These are phyloP conservation scores for Clathrospora elynae DNA, from an alignment of 2,329 filamentous ascomycete species.

Conservation along the genomic window DNA sequence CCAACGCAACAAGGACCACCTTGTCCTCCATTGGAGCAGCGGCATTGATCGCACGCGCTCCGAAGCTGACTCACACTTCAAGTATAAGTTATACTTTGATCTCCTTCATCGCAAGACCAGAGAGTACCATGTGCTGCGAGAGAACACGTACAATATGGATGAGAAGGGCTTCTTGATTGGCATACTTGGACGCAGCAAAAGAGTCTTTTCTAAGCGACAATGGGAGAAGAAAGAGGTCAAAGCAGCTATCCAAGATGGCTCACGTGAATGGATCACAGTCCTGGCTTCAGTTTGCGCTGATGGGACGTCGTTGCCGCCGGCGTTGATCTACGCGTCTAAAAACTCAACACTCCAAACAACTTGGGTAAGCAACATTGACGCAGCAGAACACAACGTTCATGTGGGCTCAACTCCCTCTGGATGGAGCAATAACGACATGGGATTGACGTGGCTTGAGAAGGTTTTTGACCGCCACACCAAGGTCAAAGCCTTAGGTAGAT, in stretches of 20 bases:
- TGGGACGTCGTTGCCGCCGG: slow-evolving; percentile 1
- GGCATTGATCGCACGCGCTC: no score
- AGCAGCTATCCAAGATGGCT: neutral
- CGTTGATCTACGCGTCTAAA: no score
- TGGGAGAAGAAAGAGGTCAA: neutral
- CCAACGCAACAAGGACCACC: no score
- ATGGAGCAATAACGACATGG: neutral
- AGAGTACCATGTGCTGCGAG: no score
- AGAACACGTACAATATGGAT: no score
- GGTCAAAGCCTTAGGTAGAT: neutral
- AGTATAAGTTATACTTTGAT: no score
- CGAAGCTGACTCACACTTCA: no score
- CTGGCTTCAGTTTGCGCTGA: slow-evolving; percentile 1
- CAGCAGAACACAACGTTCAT: neutral
- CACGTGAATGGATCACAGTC: neutral
- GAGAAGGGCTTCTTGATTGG: no score
- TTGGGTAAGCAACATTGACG: neutral
- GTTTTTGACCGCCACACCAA: neutral
- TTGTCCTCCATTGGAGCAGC: no score
- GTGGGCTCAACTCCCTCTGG: neutral
- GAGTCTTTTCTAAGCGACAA: neutral
- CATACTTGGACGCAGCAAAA: no score
- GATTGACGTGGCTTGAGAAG: neutral
- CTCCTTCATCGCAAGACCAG: no score
- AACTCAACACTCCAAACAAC: no score